These are phyloP conservation scores for Oxyria digyna DNA, from an alignment of 148 eudicot species.

Conservation along the genomic window DNA sequence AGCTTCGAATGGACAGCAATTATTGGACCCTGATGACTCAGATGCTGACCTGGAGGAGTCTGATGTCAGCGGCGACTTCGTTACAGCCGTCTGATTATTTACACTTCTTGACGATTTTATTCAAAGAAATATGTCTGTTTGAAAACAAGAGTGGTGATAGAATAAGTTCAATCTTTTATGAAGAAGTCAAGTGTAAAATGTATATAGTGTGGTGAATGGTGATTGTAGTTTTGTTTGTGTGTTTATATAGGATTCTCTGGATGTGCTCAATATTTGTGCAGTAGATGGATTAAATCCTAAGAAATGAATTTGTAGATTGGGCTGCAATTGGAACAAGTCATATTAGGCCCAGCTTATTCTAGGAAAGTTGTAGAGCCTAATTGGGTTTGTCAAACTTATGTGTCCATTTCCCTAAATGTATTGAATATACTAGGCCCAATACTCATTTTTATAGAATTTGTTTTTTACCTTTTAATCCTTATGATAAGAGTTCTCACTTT, in stretches of 20 bases:
- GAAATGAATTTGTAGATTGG: not conserved
- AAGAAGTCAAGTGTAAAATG: not conserved
- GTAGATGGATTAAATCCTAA: not conserved
- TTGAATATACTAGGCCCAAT: no score
- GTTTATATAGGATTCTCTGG: not conserved
- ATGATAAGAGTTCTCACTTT: no score
- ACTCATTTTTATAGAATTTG: no score
- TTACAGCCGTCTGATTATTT: not conserved
- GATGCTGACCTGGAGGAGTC: constrained; percentile 52
- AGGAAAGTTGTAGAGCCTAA: no score
- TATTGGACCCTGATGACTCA: constrained; percentile 67
- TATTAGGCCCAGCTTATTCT: no score
- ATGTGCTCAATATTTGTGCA: not conserved
- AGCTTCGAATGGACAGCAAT: constrained; percentile 14
- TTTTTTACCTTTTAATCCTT: no score
- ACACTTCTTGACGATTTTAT: not conserved
- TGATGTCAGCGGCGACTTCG: constrained; percentile 57
- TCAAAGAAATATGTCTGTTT: not conserved
- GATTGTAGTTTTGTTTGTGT: not conserved
- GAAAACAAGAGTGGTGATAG: not conserved
- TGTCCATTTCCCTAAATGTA: no score
- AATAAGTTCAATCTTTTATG: not conserved
- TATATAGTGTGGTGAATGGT: not conserved
- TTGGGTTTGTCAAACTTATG: no score
- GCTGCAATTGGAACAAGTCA: not conserved